A percentile compares a stretch with the other conserved stretches of the same genome.
phyloP scores from a whole-genome alignment of 176 grass and related monocot genomes.

The Triticum dicoccoides region DNA sequence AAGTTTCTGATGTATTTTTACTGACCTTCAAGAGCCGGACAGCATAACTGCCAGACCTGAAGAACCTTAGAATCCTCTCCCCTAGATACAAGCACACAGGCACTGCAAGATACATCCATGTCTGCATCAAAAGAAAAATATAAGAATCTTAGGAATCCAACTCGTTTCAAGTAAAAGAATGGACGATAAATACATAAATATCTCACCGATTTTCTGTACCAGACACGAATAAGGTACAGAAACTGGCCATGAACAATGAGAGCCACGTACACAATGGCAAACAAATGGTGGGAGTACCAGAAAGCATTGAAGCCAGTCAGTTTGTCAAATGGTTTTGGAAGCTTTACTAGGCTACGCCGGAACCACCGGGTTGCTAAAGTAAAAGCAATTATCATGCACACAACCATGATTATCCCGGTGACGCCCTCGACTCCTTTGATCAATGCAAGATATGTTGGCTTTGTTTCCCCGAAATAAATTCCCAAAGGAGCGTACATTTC shows the following conservation, averaged over 20 bases:
- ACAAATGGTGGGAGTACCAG: slow-evolving; percentile 98
- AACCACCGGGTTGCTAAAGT: slow-evolving; percentile 90
- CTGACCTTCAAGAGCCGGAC: slow-evolving; percentile 83
- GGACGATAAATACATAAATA: slow-evolving; percentile 19
- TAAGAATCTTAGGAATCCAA: not conserved
- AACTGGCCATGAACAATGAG: slow-evolving; percentile 85
- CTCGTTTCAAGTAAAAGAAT: not conserved
- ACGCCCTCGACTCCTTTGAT: slow-evolving; percentile 80
- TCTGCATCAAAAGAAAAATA: slow-evolving; percentile 59
- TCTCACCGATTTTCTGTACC: slow-evolving; percentile 81
- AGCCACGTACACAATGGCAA: slow-evolving; percentile 81
- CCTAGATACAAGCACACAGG: slow-evolving; percentile 85
- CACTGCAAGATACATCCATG: slow-evolving; percentile 98
- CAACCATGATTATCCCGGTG: slow-evolving; percentile 88
- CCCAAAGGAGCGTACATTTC: slow-evolving; percentile 61
- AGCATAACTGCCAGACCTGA: slow-evolving; percentile 89
- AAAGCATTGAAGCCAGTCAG: slow-evolving; percentile 98
- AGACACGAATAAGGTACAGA: slow-evolving; percentile 77
- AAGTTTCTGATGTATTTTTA: slow-evolving; percentile 24
- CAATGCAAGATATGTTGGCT: slow-evolving; percentile 76
- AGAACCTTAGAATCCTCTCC: slow-evolving; percentile 80
- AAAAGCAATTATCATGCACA: slow-evolving; percentile 97
- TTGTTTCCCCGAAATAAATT: slow-evolving; percentile 65
- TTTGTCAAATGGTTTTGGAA: slow-evolving; percentile 92
- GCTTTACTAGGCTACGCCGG: slow-evolving; percentile 80